Conservation (phyloP, 768 basidiomycete species). For the Suillus lakei region DNA sequence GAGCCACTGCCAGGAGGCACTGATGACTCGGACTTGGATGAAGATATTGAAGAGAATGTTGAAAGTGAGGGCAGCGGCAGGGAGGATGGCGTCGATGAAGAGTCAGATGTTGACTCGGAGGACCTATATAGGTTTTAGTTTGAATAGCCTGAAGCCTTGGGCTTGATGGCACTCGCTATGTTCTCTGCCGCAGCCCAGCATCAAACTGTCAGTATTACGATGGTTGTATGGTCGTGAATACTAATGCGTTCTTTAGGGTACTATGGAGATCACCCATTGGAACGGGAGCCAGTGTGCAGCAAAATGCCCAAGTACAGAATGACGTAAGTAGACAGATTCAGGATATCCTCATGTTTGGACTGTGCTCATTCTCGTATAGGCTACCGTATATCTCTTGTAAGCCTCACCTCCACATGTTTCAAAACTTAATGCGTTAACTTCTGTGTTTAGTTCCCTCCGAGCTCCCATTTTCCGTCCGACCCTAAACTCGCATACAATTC, state of each 20-base stretch:
- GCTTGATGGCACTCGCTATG: constrained; percentile 55
- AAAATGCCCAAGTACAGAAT: background rate
- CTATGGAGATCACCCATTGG: background rate
- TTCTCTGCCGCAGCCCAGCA: constrained; percentile 49
- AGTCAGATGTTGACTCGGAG: too few relatives aligned
- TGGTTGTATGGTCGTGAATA: background rate
- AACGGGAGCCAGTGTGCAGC: background rate
- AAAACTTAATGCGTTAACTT: background rate
- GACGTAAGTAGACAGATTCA: constrained; percentile 1
- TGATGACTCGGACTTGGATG: too few relatives aligned
- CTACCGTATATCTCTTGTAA: constrained; percentile 54
- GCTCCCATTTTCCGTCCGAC: constrained; percentile 62
- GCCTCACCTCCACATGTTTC: constrained; percentile 26
- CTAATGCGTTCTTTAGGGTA: background rate
- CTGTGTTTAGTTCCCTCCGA: constrained; percentile 69
- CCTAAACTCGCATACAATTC: constrained; percentile 66
- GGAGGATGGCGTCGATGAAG: too few relatives aligned
- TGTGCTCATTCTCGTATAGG: constrained; percentile 15
- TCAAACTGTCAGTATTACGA: constrained; percentile 13
- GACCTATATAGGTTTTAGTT: too few relatives aligned
- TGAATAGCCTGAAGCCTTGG: too few relatives aligned
- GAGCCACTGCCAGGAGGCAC: background rate
- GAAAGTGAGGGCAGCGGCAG: too few relatives aligned
- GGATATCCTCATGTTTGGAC: background rate
- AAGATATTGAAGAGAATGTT: too few relatives aligned